phyloP scores from a whole-genome alignment of 129 eudicot species.

The Artemisia annua region DNA sequence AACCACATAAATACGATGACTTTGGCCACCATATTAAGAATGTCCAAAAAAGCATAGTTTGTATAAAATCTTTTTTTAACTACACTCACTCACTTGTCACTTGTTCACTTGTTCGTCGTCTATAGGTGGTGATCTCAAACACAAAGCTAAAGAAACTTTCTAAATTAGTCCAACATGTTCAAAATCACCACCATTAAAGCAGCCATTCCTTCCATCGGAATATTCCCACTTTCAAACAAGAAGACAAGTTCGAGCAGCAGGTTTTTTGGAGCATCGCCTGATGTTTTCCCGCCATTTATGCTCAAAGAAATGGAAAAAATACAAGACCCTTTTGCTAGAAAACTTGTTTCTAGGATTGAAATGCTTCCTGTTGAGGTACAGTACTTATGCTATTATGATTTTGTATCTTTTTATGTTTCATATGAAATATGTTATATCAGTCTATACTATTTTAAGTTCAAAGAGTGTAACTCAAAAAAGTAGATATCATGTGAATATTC shows the following conservation, averaged over 20 bases:
- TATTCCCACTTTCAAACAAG: slow-evolving; percentile 16
- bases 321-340: slow-evolving; percentile 66
- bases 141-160: too few relatives aligned
- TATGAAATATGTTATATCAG: background rate
- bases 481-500: background rate
- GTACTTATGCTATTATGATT: background rate
- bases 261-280: slow-evolving; percentile 40
- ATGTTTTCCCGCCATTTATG: slow-evolving; percentile 62
- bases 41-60: too few relatives aligned
- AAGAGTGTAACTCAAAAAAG: background rate
- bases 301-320: slow-evolving; percentile 63
- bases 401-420: background rate
- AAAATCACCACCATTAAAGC: slow-evolving; percentile 32
- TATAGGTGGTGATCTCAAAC: too few relatives aligned
- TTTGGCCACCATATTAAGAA: too few relatives aligned
- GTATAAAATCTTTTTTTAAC: too few relatives aligned
- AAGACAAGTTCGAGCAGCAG: background rate
- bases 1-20: too few relatives aligned
- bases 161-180: slow-evolving; percentile 1
- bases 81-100: too few relatives aligned
- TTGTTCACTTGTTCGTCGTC: too few relatives aligned
- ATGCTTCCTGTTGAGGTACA: slow-evolving; percentile 67
- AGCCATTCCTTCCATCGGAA: slow-evolving; percentile 24
- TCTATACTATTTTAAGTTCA: background rate
- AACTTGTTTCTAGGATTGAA: slow-evolving; percentile 66